Percentiles rank a stretch among this genome's conserved stretches.
Conservation (phyloP, 2,329 filamentous ascomycete genomes). For the Colletotrichum sp. region DNA sequence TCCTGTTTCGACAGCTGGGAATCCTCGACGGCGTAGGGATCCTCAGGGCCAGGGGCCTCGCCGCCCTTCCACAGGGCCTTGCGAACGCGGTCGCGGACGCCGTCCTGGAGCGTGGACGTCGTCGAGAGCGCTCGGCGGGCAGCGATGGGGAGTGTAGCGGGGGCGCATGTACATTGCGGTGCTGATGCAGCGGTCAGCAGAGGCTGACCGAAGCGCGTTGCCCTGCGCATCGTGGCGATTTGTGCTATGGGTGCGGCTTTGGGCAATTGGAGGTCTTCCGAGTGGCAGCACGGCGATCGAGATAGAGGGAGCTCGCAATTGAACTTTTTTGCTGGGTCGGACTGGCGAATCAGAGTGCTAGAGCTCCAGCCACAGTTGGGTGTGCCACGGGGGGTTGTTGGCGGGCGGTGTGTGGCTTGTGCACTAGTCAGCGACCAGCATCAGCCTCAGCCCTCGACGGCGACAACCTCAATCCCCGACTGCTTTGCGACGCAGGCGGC, state of each 20-base stretch:
- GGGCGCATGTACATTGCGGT: conserved; percentile 17
- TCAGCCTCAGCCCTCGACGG: not conserved
- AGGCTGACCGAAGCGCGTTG: conserved; percentile 41
- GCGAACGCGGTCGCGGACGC: conserved; percentile 40
- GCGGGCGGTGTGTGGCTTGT: not conserved
- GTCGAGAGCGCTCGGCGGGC: conserved; percentile 34
- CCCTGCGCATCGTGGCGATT: conserved; percentile 42
- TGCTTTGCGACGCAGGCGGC: not conserved
- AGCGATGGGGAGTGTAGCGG: conserved; percentile 17
- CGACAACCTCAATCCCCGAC: not conserved
- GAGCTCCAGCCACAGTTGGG: conserved; percentile 11
- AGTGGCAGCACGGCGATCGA: not conserved
- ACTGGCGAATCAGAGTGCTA: conserved; percentile 6
- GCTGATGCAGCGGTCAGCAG: conserved; percentile 32
- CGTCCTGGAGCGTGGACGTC: conserved; percentile 34
- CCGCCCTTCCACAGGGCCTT: conserved; percentile 42
- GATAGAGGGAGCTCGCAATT: conserved; percentile 14
- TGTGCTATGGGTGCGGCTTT: not conserved
- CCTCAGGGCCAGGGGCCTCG: conserved; percentile 40
- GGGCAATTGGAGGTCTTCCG: not conserved
- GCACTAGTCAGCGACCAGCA: not conserved
- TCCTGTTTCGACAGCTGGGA: conserved; percentile 33
- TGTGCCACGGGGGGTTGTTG: not conserved
- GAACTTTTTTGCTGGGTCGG: conserved; percentile 19
- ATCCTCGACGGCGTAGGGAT: conserved; percentile 40